Evolutionary conservation across 305 asterid species (phyloP), one percentile per base, ranked within the genome.

Genomic region (Fraxinus nigra): DNA sequence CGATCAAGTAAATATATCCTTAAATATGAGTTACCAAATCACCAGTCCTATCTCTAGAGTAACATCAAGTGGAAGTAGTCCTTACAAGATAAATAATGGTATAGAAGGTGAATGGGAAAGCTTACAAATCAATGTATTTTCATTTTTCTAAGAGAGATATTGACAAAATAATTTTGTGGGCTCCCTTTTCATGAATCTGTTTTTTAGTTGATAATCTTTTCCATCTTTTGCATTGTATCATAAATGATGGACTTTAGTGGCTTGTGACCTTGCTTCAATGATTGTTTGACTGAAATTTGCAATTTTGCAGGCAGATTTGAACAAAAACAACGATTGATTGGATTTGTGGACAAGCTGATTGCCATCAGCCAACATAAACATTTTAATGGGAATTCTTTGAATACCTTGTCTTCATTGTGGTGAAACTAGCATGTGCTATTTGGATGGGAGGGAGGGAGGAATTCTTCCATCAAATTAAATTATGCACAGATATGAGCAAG

Each of bases 291-390:
- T 78, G 75, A 72, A 38, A 46, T 37, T 28, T 26, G 14, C 77
- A 54, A 78, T 48, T 79, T 83, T 85, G 86, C 90, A 87, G 93
- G 91, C 83, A 56, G 88, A 85, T 80, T 82, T 24, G 79, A 86
- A 65, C 79, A 84, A 79, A 80, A 83, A 30, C 32, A 63, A 33
- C 84, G 84, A 28, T 65, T 24, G 34, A 26, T 7, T n/a, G 69
- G 28, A 59, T 20, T 59, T 24, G 69, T 1, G 37, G 75, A 59
- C 76, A 79, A 83, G 78, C 80, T 84, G 84, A 80, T 61, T 65
- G 48, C 59, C 22, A 70, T 75, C 33, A 72, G 20, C 80, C 70
- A 65, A 73, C 18, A 30, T 35, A 32, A 48, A 33, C 14, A 33
- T 30, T 51, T 48, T 35, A 43, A 4, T 51, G 77, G 43, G 79